phyloP scores from a whole-genome alignment of 257 asterid genomes.

The Solanum arcanum region DNA sequence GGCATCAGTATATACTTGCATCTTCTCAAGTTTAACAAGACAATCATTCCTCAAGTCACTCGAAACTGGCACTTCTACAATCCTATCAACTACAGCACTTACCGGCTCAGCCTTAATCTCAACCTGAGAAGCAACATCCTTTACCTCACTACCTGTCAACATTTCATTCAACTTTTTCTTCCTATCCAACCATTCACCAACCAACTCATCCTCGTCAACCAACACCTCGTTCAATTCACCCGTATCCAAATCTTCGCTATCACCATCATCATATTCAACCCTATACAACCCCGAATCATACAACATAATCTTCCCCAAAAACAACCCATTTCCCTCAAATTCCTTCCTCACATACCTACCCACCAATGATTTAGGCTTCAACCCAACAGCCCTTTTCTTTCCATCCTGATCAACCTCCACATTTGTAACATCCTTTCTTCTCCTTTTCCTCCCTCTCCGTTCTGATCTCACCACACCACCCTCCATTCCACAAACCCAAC shows the following conservation, averaged over 20 bases:
- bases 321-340: slow-evolving; percentile 47
- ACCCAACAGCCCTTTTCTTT: slow-evolving; percentile 28
- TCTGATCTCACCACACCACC: slow-evolving; percentile 18
- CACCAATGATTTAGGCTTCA: slow-evolving; percentile 37
- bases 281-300: slow-evolving; percentile 56
- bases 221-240: slow-evolving; percentile 33
- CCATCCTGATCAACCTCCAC: slow-evolving; percentile 31
- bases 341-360: slow-evolving; percentile 63
- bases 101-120: neutral
- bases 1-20: slow-evolving; percentile 13
- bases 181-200: slow-evolving; percentile 46
- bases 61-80: neutral
- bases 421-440: slow-evolving; percentile 31
- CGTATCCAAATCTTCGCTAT: slow-evolving; percentile 59
- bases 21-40: slow-evolving; percentile 4
- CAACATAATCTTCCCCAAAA: slow-evolving; percentile 47
- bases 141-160: slow-evolving; percentile 16
- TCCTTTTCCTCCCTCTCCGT: slow-evolving; percentile 65
- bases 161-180: slow-evolving; percentile 37
- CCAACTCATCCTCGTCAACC: slow-evolving; percentile 41
- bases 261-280: slow-evolving; percentile 70
- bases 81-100: slow-evolving; percentile 4
- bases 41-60: slow-evolving; percentile 1
- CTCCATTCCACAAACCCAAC: slow-evolving; percentile 33
- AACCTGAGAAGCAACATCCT: neutral